These are phyloP conservation scores for Karstenula rhodostoma DNA, from an alignment of 2,329 filamentous ascomycete genomes.

Conservation along the genomic window DNA sequence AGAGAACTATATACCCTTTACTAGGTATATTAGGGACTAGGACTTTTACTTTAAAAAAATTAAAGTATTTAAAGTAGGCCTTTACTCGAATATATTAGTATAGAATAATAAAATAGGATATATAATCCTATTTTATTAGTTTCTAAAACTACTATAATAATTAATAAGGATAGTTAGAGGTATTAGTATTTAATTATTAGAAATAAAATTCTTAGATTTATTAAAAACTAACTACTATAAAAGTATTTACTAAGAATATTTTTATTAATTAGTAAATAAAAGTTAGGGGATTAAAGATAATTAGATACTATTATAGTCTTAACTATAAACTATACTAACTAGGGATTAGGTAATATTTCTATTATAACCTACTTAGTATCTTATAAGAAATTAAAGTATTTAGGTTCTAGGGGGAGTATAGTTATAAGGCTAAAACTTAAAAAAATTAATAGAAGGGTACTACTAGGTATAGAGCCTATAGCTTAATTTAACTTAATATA, in stretches of 20 bases:
- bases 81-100: conserved; percentile 24
- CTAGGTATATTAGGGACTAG: conserved; percentile 32
- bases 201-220: conserved; percentile 26
- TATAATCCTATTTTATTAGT: conserved; percentile 20
- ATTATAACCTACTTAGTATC: conserved; percentile 46
- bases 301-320: conserved; percentile 21
- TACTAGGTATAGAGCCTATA: too few relatives aligned
- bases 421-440: conserved; percentile 23
- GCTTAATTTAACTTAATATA: conserved; percentile 52
- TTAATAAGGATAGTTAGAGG: conserved; percentile 22
- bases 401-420: conserved; percentile 43
- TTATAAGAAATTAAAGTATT: conserved; percentile 50
- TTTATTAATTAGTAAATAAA: conserved; percentile 26
- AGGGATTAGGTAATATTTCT: conserved; percentile 45
- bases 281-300: conserved; percentile 18
- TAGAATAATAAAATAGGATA: conserved; percentile 13
- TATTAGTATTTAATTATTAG: conserved; percentile 23
- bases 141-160: conserved; percentile 21
- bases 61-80: conserved; percentile 42
- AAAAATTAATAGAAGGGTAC: too few relatives aligned
- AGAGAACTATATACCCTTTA: conserved; percentile 18
- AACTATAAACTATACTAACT: conserved; percentile 31
- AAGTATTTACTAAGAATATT: conserved; percentile 25
- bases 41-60: conserved; percentile 52
- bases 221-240: conserved; percentile 24